These are phyloP conservation scores for Didymella glomerata DNA, from an alignment of 2,329 filamentous ascomycete genomes.

Conservation along the genomic window DNA sequence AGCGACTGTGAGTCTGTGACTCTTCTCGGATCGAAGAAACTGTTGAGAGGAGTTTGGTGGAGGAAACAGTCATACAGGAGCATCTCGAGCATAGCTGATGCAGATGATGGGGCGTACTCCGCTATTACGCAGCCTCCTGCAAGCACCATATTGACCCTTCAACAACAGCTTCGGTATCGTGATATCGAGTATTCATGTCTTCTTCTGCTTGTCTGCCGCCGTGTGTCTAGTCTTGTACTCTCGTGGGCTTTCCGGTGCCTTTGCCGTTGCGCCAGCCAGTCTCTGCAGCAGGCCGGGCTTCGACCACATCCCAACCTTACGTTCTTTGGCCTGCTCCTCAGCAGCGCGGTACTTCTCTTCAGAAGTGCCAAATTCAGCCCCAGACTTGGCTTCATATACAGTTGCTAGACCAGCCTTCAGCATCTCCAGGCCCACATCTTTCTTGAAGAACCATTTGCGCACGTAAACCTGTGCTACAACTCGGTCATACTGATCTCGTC, in stretches of 20 bases:
- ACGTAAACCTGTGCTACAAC: constrained; percentile 87
- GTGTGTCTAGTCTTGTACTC: constrained; percentile 78
- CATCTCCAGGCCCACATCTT: constrained; percentile 91
- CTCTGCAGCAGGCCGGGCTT: constrained; percentile 51
- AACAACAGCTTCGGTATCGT: background rate
- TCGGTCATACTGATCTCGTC: constrained; percentile 89
- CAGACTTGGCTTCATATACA: constrained; percentile 90
- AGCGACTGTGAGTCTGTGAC: background rate
- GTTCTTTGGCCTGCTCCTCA: constrained; percentile 62
- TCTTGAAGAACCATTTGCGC: constrained; percentile 70
- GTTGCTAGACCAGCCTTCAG: constrained; percentile 84
- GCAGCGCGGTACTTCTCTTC: constrained; percentile 71
- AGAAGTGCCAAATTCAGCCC: constrained; percentile 81
- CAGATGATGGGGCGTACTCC: background rate
- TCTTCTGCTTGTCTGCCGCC: constrained; percentile 53
- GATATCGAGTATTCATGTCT: constrained; percentile 27
- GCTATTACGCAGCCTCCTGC: constrained; percentile 7
- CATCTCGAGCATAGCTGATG: background rate
- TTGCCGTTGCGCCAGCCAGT: constrained; percentile 59
- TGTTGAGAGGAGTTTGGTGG: background rate
- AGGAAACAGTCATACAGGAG: background rate
- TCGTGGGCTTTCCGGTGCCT: constrained; percentile 78
- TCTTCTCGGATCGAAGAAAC: background rate
- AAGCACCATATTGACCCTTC: background rate
- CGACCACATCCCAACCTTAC: constrained; percentile 72